phyloP scores from a whole-genome alignment of 495 filamentous ascomycete genomes.

The Cercophora scortea region DNA sequence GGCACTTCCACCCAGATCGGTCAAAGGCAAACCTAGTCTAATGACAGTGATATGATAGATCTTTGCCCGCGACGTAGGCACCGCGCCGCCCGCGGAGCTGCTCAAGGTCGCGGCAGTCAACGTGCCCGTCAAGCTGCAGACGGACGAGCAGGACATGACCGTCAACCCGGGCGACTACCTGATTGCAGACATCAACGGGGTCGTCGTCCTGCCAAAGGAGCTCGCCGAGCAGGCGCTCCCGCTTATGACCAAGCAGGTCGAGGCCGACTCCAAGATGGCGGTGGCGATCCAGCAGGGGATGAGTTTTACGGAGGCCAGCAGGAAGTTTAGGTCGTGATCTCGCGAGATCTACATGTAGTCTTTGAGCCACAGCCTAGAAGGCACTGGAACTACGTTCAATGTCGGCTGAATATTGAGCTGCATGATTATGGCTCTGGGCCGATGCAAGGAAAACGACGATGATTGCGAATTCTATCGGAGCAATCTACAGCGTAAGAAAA shows the following conservation, averaged over 20 bases:
- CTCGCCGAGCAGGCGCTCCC: constrained; percentile 39
- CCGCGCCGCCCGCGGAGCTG: constrained; percentile 38
- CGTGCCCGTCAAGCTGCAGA: constrained; percentile 29
- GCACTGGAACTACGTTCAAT: too few relatives aligned
- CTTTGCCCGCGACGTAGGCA: constrained; percentile 48
- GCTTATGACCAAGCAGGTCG: constrained; percentile 42
- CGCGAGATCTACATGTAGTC: neutral
- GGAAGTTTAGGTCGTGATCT: constrained; percentile 27
- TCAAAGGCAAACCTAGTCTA: neutral
- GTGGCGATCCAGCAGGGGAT: constrained; percentile 42
- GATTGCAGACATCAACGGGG: constrained; percentile 49
- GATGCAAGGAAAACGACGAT: too few relatives aligned
- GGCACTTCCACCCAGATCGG: too few relatives aligned
- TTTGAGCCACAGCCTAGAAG: neutral
- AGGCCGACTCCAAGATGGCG: constrained; percentile 47
- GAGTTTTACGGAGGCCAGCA: constrained; percentile 46
- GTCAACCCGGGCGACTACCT: constrained; percentile 51
- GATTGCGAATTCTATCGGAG: too few relatives aligned
- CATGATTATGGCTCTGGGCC: too few relatives aligned
- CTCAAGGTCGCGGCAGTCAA: constrained; percentile 39
- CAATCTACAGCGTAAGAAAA: too few relatives aligned
- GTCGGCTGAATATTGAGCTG: too few relatives aligned
- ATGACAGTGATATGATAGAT: constrained; percentile 16
- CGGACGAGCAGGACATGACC: constrained; percentile 36
- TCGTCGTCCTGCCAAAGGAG: constrained; percentile 38